Percentiles rank a stretch among this genome's conserved stretches.
Conservation (phyloP, 2,329 filamentous ascomycete genomes). For the Colletotrichum euphorbiae region DNA sequence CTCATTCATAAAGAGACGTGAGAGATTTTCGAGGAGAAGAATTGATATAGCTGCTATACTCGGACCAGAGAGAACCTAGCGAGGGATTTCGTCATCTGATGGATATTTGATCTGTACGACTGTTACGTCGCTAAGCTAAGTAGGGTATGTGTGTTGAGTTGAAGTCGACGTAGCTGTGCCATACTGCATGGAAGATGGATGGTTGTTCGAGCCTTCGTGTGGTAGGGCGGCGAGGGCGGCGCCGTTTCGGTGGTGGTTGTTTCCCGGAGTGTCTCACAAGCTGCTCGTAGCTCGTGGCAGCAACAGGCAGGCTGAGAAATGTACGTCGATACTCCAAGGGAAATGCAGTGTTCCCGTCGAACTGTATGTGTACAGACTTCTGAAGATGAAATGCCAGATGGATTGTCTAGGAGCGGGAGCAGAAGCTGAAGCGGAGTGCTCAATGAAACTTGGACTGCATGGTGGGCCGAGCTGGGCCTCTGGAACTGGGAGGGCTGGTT, state of each 20-base stretch:
- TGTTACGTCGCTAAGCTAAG: constrained; percentile 10
- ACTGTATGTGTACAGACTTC: neutral
- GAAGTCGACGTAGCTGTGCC: constrained; percentile 2
- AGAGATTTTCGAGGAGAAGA: too few relatives aligned
- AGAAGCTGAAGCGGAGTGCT: neutral
- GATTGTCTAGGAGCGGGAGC: constrained; percentile 1
- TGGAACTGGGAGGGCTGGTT: constrained; percentile 6
- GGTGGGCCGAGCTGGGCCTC: constrained; percentile 18
- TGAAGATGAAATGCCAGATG: constrained; percentile 12
- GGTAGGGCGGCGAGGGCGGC: neutral
- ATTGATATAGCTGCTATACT: too few relatives aligned
- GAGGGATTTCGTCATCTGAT: constrained; percentile 5
- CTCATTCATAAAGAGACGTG: too few relatives aligned
- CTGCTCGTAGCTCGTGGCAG: too few relatives aligned
- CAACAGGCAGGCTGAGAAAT: too few relatives aligned
- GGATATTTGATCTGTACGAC: constrained; percentile 1
- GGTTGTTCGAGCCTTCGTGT: neutral
- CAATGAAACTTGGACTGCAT: neutral
- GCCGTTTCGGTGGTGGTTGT: neutral
- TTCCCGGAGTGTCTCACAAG: too few relatives aligned
- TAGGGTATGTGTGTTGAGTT: neutral
- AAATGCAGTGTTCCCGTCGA: neutral
- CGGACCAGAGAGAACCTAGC: too few relatives aligned
- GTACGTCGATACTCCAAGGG: neutral
- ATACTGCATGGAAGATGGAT: neutral